phyloP scores from a whole-genome alignment of 2,329 filamentous ascomycete species.

The Blastomyces silverae region DNA sequence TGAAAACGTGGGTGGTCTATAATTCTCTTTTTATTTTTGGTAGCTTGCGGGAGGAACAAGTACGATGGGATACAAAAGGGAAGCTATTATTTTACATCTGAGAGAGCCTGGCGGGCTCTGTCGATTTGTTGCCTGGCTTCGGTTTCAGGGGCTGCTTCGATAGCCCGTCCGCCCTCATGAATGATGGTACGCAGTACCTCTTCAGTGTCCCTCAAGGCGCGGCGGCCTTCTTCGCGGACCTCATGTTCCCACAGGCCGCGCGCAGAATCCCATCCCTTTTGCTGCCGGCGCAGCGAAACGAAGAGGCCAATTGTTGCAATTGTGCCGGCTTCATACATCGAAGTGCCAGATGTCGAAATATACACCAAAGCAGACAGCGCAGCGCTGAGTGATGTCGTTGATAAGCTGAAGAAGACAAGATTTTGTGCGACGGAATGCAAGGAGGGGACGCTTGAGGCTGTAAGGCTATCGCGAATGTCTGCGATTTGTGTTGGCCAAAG shows the following conservation, averaged over 20 bases:
- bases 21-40: conserved; percentile 5
- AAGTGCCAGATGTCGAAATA: conserved; percentile 46
- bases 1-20: background rate
- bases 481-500: conserved; percentile 72
- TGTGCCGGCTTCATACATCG: conserved; percentile 53
- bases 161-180: conserved; percentile 37
- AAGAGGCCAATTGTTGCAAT: conserved; percentile 54
- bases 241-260: conserved; percentile 48
- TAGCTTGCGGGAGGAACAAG: conserved; percentile 21
- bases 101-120: conserved; percentile 44
- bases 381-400: conserved; percentile 59
- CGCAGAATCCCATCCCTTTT: conserved; percentile 53
- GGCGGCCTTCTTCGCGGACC: conserved; percentile 52
- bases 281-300: conserved; percentile 52
- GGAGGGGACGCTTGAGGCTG: conserved; percentile 60
- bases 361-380: conserved; percentile 52
- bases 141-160: conserved; percentile 31
- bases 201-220: conserved; percentile 51
- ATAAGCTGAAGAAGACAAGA: conserved; percentile 67
- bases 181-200: conserved; percentile 44
- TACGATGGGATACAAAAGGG: conserved; percentile 1
- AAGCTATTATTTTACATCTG: conserved; percentile 26
- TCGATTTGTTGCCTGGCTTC: conserved; percentile 42
- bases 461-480: conserved; percentile 59
- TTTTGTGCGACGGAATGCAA: conserved; percentile 67